A percentile compares a stretch with the other conserved stretches of the same genome.
These are phyloP conservation scores for Tuber melanosporum DNA, from an alignment of 495 filamentous ascomycete genomes.

Conservation along the genomic window DNA sequence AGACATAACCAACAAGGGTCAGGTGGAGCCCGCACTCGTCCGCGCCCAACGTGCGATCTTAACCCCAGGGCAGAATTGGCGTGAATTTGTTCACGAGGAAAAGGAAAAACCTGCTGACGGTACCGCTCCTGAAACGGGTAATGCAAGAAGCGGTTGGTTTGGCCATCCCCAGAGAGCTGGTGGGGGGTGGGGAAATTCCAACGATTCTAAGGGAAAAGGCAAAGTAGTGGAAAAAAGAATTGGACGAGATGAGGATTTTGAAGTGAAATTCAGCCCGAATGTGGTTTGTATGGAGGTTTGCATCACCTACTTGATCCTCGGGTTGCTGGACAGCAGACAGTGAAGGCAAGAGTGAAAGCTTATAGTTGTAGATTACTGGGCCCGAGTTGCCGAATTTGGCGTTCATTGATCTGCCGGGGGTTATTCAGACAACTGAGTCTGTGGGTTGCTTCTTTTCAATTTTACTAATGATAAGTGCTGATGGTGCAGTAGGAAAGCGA, in stretches of 20 bases:
- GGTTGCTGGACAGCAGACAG: background rate
- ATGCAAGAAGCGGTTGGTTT: background rate
- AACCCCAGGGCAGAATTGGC: conserved; percentile 36
- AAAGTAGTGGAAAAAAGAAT: background rate
- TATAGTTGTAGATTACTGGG: conserved; percentile 34
- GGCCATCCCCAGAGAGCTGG: background rate
- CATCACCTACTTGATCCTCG: background rate
- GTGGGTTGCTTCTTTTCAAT: conserved; percentile 18
- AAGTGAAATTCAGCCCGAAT: conserved; percentile 44
- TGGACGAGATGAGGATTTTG: conserved; percentile 32
- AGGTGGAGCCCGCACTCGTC: conserved; percentile 37
- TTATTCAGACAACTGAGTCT: conserved; percentile 42
- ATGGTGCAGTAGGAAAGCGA: conserved; percentile 32
- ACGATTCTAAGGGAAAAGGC: background rate
- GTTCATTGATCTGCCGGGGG: conserved; percentile 43
- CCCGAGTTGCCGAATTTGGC: conserved; percentile 43
- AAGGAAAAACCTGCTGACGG: background rate
- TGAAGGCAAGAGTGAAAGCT: background rate
- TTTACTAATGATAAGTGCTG: background rate
- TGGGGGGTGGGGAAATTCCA: background rate
- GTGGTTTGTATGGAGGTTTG: conserved; percentile 42
- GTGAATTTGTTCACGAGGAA: conserved; percentile 24
- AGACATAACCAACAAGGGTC: conserved; percentile 30
- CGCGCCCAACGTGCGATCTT: conserved; percentile 40
- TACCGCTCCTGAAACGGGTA: background rate